Evolutionary conservation across 306 rosid species (phyloP), one percentile per base, ranked within the genome.

Genomic region (Mimosa bimucronata): DNA sequence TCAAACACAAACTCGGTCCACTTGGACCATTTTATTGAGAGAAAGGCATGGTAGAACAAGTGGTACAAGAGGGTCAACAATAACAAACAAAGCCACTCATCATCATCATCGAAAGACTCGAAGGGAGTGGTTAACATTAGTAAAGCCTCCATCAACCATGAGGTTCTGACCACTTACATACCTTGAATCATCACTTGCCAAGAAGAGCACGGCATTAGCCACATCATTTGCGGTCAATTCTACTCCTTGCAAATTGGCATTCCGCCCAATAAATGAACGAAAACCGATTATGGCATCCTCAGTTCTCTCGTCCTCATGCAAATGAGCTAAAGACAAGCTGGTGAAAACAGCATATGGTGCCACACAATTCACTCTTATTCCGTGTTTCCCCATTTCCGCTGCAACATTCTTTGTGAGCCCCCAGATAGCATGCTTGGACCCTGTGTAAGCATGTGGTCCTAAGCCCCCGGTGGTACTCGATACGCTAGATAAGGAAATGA

Each of bases 391-490:
- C 15, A 94, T 76, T 84, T 94, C 98, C 25, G 98, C 92, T 26
- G 97, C 92, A 70, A 92, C 92, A 66, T 76, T 94, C 87, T 85
- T 92, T 14, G 94, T 91, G 2, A 94, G 89, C 80, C 98, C 98
- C 81, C 68, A 9, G 5, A 94, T 87, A 7, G 97, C 98, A 68
- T 94, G 91, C 86, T 92, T 94, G 2, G 98, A 92, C 29, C 93
- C 87, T 60, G 93, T 84, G 82, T 94, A 94, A 4, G 91, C 85
- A 77, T 92, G 98, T 0, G 94, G 85, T 9, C 97, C 97, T 2
- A 86, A 0, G 29, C 94, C 97, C 11, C 90, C 97, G 6, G 66
- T 8, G 28, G 68, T 26, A 62, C 95, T 86, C 0, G 91, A 26
- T 1, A 90, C 92, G 55, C 98, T 92, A 38, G 72, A 52, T 11